Percentiles rank a stretch among this genome's conserved stretches.
Conservation (phyloP, 306 rosid species). For the Trifolium dubium region DNA sequence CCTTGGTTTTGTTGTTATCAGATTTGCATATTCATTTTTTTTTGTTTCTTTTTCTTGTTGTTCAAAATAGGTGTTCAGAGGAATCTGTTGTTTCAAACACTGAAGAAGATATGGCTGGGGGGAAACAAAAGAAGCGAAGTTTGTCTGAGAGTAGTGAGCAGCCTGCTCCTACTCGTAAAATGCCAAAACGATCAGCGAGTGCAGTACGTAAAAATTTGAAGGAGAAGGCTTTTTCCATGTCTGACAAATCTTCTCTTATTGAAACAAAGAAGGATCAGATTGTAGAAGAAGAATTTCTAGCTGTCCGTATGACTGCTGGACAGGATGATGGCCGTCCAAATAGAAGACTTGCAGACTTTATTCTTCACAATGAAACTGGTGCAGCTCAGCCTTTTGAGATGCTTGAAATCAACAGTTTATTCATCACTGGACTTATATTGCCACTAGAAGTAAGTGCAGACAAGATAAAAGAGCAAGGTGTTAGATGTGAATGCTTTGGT, state of each 20-base stretch:
- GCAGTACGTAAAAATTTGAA: conserved; percentile 73
- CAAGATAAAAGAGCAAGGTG: conserved; percentile 67
- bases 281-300: conserved; percentile 70
- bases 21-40: not conserved
- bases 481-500: conserved; percentile 83
- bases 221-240: conserved; percentile 56
- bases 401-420: conserved; percentile 78
- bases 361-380: conserved; percentile 75
- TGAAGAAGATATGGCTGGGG: conserved; percentile 44
- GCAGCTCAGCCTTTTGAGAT: conserved; percentile 66
- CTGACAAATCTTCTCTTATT: conserved; percentile 60
- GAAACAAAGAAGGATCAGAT: conserved; percentile 60
- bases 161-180: conserved; percentile 59
- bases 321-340: conserved; percentile 63
- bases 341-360: conserved; percentile 75
- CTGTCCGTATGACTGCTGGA: conserved; percentile 65
- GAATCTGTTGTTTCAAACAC: conserved; percentile 30
- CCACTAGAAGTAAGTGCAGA: conserved; percentile 62
- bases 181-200: conserved; percentile 92
- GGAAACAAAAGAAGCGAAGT: conserved; percentile 60
- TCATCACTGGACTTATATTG: conserved; percentile 72
- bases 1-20: not conserved
- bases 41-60: not conserved
- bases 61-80: conserved; percentile 41
- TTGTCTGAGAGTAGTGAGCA: conserved; percentile 52